Base-by-base conservation (phyloP, 1,139 yeast genomes). In the Geotrichum candidum region DNA sequence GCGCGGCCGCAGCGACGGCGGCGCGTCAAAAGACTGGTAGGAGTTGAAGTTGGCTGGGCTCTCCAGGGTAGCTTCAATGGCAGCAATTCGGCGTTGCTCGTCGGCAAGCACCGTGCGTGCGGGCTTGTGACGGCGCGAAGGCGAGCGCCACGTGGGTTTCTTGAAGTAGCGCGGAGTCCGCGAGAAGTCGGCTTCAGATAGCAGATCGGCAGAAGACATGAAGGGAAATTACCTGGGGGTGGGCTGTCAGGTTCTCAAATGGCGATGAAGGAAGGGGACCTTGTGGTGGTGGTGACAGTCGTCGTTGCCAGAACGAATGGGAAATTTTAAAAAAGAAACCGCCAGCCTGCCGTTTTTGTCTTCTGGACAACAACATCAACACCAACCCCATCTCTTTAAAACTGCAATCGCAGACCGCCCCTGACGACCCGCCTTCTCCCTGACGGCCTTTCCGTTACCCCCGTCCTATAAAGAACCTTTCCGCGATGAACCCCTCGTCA, bases 1-100 rank as follows among this genome's bases (percentile, higher is more conserved):
- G 25, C 80, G 78, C 0, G 98, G 98, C 67, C 79, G 81, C 67
- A 92, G 76, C 6, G 96, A 87, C 0, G 99, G 99, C 1, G 97
- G 97, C 0, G 97, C 96, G 45, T 84, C 84, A 9, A 92, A 77
- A 63, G 76, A 75, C 59, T 78, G 70, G 65, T 69, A 74, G n/a
- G 62, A 54, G 2, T 46, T 57, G 25, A 38, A 51, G 25, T 51
- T 38, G 11, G 56, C 53, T 2, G 56, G 50, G 29, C 53, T 51
- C n/a, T 57, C 56, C 9, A 45, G 51, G 9, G 55, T 56, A 10
- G 58, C 45, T 6, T 53, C 56, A 11, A 58, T 46, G 31, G 61
- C 58, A 22, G 70, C 68, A 18, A 86, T 71, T 60, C 90, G 82
- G 68, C 85, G 85, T 66, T 81, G 82, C 74, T 94, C 98, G 68